Evolutionary conservation across 208 protist species (phyloP).

Genomic region (Acanthamoeba sp.): DNA sequence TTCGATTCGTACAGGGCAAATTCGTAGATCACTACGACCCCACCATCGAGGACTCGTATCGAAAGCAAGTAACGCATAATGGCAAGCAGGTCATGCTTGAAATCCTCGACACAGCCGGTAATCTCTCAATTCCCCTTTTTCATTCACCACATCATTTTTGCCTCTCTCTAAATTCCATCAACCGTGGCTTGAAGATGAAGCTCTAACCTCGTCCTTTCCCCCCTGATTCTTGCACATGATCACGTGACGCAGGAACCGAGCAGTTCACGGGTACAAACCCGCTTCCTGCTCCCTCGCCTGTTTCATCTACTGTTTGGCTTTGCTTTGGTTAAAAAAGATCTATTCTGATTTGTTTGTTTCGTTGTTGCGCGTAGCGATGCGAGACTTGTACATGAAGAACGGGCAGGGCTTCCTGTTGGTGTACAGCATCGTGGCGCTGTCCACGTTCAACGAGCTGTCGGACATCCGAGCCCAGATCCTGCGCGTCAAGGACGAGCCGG

Average conservation of each 20-base stretch:
- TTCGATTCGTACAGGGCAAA: conserved; percentile 60
- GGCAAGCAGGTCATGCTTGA: conserved; percentile 71
- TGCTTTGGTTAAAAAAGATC: background rate
- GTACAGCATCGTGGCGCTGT: conserved; percentile 67
- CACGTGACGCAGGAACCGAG: conserved; percentile 27
- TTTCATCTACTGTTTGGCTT: background rate
- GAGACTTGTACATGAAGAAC: conserved; percentile 73
- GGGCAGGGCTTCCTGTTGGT: conserved; percentile 69
- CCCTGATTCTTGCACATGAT: background rate
- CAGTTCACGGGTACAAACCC: conserved; percentile 48
- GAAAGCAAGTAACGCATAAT: conserved; percentile 82
- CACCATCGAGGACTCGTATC: conserved; percentile 84
- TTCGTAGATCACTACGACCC: conserved; percentile 79
- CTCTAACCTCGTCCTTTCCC: background rate
- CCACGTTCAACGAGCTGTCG: conserved; percentile 63
- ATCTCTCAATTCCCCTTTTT: background rate
- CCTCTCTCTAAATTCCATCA: too few relatives aligned
- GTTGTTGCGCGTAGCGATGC: conserved; percentile 13
- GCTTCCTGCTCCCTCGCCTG: background rate
- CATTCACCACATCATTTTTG: background rate
- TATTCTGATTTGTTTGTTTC: background rate
- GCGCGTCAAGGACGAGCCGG: conserved; percentile 59
- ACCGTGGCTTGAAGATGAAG: too few relatives aligned
- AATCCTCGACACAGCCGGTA: conserved; percentile 69
- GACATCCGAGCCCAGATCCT: conserved; percentile 47